Base-by-base conservation (phyloP, 1,284 basidiomycete species). In the Cystobasidium pallidum region DNA sequence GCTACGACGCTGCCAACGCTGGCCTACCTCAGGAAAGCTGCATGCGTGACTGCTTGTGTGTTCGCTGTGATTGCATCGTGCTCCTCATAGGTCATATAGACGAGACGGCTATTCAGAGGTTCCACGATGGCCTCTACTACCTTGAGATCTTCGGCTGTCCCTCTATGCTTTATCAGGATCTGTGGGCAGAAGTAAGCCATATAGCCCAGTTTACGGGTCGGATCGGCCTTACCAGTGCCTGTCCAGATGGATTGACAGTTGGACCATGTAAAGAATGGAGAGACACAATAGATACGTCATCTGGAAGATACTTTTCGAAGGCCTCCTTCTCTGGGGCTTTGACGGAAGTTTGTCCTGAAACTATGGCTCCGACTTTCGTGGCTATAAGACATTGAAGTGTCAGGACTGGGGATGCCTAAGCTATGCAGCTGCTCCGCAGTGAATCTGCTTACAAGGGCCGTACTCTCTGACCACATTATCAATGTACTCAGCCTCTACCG, bases 1-100 rank as follows among this genome's bases (percentile, higher is more conserved):
- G 24, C 3, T 13, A 24, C n/a, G 15, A 41, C 3, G 6, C 13
- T 17, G 21, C 21, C 2, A 7, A 8, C n/a, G n/a, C n/a, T n/a
- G 0, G 79, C 82, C 70, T 80, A 92, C 92, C 90, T 93, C 43
- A 99, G 84, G 84, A 99, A 99, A 0, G 95, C 95, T 15, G 95
- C 95, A 78, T 99, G 96, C 0, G 94, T 98, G 24, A 96, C 94
- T 0, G 95, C 95, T 82, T 99, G 95, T 0, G 96, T 98, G 78
- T 98, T 99, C 26, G 95, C 95, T 0, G 95, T 99, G 61, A 99
- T 91, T 58, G 88, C 85, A 78, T 99, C 95, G 80, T 99, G 95
- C 75, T 98, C 93, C 76, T 96, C 91, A 82, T 97, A 99, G 34
- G 88, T 90, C 66, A 99, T 84, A 80, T 97, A 89, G 68, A 99